These are phyloP conservation scores for Hysterangium stoloniferum DNA, from an alignment of 768 basidiomycete species.

Conservation along the genomic window DNA sequence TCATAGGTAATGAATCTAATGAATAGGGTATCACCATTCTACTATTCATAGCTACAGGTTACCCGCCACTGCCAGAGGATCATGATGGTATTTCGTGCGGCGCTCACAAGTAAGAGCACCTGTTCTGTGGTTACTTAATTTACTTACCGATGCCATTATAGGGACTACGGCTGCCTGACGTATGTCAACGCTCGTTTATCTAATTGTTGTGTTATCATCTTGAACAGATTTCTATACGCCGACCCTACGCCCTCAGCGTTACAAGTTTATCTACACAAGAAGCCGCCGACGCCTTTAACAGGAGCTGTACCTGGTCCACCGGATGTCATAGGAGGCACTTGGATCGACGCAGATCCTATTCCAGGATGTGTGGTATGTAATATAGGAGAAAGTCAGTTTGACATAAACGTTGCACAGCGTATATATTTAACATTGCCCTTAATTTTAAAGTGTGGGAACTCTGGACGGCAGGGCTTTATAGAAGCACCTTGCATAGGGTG, in stretches of 20 bases:
- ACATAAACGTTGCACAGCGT: neutral
- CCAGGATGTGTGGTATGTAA: constrained; percentile 84
- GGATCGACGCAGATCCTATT: constrained; percentile 83
- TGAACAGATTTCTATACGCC: constrained; percentile 73
- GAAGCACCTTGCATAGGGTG: constrained; percentile 84
- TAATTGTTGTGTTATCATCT: neutral
- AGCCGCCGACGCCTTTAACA: constrained; percentile 20
- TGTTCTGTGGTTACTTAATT: neutral
- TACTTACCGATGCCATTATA: constrained; percentile 20
- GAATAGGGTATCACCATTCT: constrained; percentile 4
- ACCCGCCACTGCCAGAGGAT: constrained; percentile 75
- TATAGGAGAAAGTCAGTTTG: constrained; percentile 74
- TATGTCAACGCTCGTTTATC: constrained; percentile 26
- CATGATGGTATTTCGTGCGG: constrained; percentile 86
- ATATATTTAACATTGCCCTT: too few relatives aligned
- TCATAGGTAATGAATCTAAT: constrained; percentile 48
- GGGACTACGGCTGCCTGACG: constrained; percentile 91
- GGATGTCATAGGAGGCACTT: constrained; percentile 25
- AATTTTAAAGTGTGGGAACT: constrained; percentile 75
- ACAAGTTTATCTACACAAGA: constrained; percentile 63
- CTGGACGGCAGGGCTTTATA: constrained; percentile 85
- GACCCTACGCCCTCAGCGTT: constrained; percentile 75
- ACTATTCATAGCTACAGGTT: constrained; percentile 40
- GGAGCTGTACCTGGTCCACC: neutral
- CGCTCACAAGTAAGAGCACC: constrained; percentile 62